Base-by-base conservation (phyloP, 805 yeast species). In the Metschnikowia sp. region DNA sequence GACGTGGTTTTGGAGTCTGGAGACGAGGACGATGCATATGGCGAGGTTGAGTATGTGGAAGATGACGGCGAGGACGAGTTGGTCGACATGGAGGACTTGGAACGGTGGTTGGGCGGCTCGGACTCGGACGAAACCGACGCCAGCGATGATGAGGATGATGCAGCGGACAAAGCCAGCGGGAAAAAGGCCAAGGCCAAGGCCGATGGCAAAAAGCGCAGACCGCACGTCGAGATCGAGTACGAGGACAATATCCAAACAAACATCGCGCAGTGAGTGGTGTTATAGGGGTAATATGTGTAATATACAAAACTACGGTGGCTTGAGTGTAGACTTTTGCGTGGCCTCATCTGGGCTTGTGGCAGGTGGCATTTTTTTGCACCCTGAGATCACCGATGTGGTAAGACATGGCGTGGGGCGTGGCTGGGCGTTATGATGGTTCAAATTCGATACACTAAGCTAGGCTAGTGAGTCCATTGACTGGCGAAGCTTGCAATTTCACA, bases 51-150 rank as follows among this genome's bases (percentile, higher is more conserved):
- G 65, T 88, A 84, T 61, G 97, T 89, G 44, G 96, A 83, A 52
- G 96, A 87, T 43, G 96, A 87, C 47, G 96, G 85, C 12, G 95
- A 87, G 3, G 96, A 86, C 50, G 90, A 89, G 56, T 70, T 88
- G 58, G 96, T 89, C 26, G 97, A 94, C 62, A 80, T 92, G 72
- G 97, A 91, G 71, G 97, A 92, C 59, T 73, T 91, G 55, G 94
- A 91, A 68, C 84, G 81, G 67, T 92, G 97, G 97, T 72, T 86
- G 44, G 88, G 41, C 15, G 50, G 33, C 38, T 36, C 44, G 36
- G 82, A 69, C 39, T 64, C 55, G 15, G 70, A 51, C 60, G 73
- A 49, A 52, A 62, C 56, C 10, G 63, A 57, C 9, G 64, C 60
- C 26, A 67, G 65, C 43, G 74, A 65, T 31, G 73, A 69, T 12